Conservation (phyloP, 768 basidiomycete genomes). For the Tylopilus cervinicoccineus region DNA sequence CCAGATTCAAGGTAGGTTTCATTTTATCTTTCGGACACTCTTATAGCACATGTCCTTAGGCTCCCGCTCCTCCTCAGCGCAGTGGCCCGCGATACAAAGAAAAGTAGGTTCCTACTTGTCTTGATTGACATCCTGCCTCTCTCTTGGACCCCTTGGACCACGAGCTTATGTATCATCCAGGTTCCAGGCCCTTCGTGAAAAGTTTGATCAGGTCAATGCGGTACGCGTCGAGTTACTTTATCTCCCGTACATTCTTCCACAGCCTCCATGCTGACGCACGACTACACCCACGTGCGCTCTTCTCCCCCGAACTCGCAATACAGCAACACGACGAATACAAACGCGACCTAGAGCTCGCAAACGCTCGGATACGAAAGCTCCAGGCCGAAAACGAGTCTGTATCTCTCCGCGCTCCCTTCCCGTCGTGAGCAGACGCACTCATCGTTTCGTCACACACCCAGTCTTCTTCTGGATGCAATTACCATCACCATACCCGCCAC, state of each 20-base stretch:
- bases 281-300: not conserved
- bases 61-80: constrained; percentile 14
- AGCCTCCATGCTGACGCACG: not conserved
- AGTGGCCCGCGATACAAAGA: constrained; percentile 29
- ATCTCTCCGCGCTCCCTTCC: not conserved
- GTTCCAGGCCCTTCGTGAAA: constrained; percentile 31
- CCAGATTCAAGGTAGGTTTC: constrained; percentile 24
- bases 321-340: constrained; percentile 24
- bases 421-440: not conserved
- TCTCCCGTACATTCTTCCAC: not conserved
- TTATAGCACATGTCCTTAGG: constrained; percentile 3
- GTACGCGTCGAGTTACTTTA: constrained; percentile 17
- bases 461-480: constrained; percentile 32
- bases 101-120: constrained; percentile 18
- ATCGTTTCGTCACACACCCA: not conserved
- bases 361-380: constrained; percentile 25
- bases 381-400: constrained; percentile 33
- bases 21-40: not conserved
- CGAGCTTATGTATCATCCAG: constrained; percentile 7
- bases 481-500: constrained; percentile 31
- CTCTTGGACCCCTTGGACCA: not conserved
- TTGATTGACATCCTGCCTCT: not conserved
- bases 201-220: constrained; percentile 30
- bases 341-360: constrained; percentile 27
- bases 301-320: not conserved